Base-by-base conservation (phyloP, 2,329 filamentous ascomycete species). In the Aspergillus sp. region DNA sequence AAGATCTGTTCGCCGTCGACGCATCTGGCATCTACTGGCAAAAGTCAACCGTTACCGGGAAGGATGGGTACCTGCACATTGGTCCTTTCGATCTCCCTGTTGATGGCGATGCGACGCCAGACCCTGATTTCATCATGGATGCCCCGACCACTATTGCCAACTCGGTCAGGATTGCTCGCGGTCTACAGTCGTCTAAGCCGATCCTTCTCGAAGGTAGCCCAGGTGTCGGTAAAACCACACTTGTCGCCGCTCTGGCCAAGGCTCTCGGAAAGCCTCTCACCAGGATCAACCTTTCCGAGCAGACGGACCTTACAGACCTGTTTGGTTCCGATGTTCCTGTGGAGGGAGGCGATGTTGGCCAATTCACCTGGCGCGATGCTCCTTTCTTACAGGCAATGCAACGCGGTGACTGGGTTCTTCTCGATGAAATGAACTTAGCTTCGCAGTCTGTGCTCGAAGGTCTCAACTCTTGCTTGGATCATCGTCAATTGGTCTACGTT, bases 341-440 rank as follows among this genome's bases (percentile, higher is more conserved):
- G 3, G 93, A 97, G 69, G 90, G 90, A n/a, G 89, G 86, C 1
- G 83, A 87, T 60, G 86, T 90, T 6, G 93, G 93, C 1, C 86
- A 88, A 50, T 98, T 98, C 62, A 85, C 88, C 1, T 98, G 93
- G 93, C 82, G 90, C 57, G 91, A 98, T 65, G 93, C 91, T 0
- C 90, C 93, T 1, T 97, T 98, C 64, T 74, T 98, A 17, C 87
- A 89, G 63, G 93, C 93, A 0, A 97, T 98, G 91, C 93, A 97
- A 64, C 86, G 82, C 49, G 93, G 93, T 23, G 88, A 95, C 58
- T 98, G 93, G 93, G 93, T 98, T 9, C 75, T 98, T 23, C 78
- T 98, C 0, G 93, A 98, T 62, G 93, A 98, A 73, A 98, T 98
- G 93, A 98, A 98, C 60, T 73, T 98, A 53, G 93, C 94, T 1